Evolutionary conservation across 2,329 filamentous ascomycete genomes (phyloP).

Genomic region (Fusarium buxicola): DNA sequence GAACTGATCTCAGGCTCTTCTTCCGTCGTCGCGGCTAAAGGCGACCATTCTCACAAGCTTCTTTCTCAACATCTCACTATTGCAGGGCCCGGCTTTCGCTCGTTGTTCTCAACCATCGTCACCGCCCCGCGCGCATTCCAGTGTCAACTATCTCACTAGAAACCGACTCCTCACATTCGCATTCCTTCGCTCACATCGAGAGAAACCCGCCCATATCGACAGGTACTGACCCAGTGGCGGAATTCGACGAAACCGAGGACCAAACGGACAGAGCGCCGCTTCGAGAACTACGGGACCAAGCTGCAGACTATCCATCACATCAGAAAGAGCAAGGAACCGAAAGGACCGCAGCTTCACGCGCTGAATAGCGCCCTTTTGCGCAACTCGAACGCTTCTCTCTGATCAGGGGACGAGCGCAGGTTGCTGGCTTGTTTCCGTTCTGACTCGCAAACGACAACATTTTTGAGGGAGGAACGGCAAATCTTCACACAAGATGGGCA

Average conservation of each 20-base stretch:
- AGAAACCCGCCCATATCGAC: constrained; percentile 10
- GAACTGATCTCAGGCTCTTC: constrained; percentile 39
- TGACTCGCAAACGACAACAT: constrained; percentile 17
- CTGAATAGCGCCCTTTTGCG: constrained; percentile 23
- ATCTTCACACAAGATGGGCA: constrained; percentile 40
- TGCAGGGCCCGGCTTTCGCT: constrained; percentile 43
- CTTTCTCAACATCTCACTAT: constrained; percentile 39
- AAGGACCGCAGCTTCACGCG: constrained; percentile 5
- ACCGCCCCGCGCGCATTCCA: constrained; percentile 39
- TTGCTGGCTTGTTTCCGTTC: constrained; percentile 26
- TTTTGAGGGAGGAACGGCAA: constrained; percentile 32
- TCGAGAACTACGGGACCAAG: constrained; percentile 14
- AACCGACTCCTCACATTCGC: constrained; percentile 27
- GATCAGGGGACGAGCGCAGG: constrained; percentile 42
- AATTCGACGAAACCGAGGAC: constrained; percentile 6
- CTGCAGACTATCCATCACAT: constrained; percentile 4
- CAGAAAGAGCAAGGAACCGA: constrained; percentile 32
- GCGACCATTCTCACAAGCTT: constrained; percentile 17
- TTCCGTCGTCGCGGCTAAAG: constrained; percentile 12
- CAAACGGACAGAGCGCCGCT: constrained; percentile 7
- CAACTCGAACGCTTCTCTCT: constrained; percentile 42
- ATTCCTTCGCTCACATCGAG: constrained; percentile 36
- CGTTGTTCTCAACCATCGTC: constrained; percentile 41
- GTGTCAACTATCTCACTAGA: constrained; percentile 32
- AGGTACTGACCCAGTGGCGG: constrained; percentile 23